Evolutionary conservation across 2,329 filamentous ascomycete species (phyloP), one percentile per base, ranked within the genome.

Genomic region (Blastomyces parvus): DNA sequence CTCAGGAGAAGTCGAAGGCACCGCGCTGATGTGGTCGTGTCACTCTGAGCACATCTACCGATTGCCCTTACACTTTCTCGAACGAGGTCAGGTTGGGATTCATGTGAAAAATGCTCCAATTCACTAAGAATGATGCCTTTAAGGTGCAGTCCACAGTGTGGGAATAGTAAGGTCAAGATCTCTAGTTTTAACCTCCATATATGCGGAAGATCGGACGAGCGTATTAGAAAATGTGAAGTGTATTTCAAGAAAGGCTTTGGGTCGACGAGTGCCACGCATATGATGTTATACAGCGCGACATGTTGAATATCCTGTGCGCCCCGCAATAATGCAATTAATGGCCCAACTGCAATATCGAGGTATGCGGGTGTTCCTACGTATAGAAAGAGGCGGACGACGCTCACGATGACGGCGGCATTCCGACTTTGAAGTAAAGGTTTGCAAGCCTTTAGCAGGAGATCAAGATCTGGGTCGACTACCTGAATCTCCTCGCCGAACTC

Each of bases 141-240:
- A 64, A 89, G 80, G 64, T 90, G 87, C 11, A 84, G 74, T 6
- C 87, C 86, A 67, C 87, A 87, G 71, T 96, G 84, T 0, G 93
- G 91, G 70, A 97, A 99, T 68, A 97, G 87, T 65, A 99, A 82
- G 0, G 94, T 93, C 62, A 97, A 80, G 3, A 96, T 80, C 74
- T 99, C 95, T 33, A 99, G 82, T 76, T 99, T 99, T 48, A 97
- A 82, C 66, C 88, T 87, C 90, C 91, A 96, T 25, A 96, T 88
- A 25, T 90, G 84, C 17, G 88, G 84, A 1, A 88, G 81, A 72
- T 99, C 94, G 0, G 86, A 88, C 55, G 88, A 84, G 63, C 87
- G 87, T 61, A 99, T 84, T 13, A 99, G 82, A 73, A 99, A 99
- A 76, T 96, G 94, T 42, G 88, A 89, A 22, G 89, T 85, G 71